A percentile compares a stretch with the other conserved stretches of the same genome.
Conservation (phyloP, 768 basidiomycete genomes). For the Boletales sp. region DNA sequence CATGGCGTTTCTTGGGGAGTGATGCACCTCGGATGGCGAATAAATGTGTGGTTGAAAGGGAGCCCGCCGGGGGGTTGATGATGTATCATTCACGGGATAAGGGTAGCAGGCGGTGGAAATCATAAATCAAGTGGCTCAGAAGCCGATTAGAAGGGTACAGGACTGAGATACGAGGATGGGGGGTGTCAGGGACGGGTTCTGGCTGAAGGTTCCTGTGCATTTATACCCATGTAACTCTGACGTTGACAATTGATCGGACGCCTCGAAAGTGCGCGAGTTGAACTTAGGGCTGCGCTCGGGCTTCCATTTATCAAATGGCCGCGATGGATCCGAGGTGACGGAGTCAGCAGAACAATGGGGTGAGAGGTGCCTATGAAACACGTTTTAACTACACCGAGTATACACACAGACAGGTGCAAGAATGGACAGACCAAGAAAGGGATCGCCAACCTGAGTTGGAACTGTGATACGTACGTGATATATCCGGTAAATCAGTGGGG, state of each 20-base stretch:
- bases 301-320: conserved; percentile 34
- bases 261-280: conserved; percentile 26
- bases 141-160: conserved; percentile 2
- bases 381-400: conserved; percentile 25
- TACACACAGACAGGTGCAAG: conserved; percentile 12
- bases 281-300: conserved; percentile 26
- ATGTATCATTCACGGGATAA: conserved; percentile 23
- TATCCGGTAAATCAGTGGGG: conserved; percentile 34
- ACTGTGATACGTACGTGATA: conserved; percentile 17
- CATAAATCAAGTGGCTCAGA: conserved; percentile 26
- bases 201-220: conserved; percentile 21
- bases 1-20: conserved; percentile 22
- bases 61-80: conserved; percentile 16
- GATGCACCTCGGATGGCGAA: conserved; percentile 24
- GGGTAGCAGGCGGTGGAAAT: conserved; percentile 30
- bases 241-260: conserved; percentile 31
- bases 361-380: conserved; percentile 29
- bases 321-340: conserved; percentile 25
- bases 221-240: conserved; percentile 30
- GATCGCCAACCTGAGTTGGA: conserved; percentile 18
- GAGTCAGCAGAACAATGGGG: conserved; percentile 22
- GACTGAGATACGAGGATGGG: conserved; percentile 21
- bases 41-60: conserved; percentile 30
- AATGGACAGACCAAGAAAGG: conserved; percentile 25
- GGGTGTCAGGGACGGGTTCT: conserved; percentile 25